Conservation (phyloP, 2,329 filamentous ascomycete genomes). For the Colletotrichum tabaci region DNA sequence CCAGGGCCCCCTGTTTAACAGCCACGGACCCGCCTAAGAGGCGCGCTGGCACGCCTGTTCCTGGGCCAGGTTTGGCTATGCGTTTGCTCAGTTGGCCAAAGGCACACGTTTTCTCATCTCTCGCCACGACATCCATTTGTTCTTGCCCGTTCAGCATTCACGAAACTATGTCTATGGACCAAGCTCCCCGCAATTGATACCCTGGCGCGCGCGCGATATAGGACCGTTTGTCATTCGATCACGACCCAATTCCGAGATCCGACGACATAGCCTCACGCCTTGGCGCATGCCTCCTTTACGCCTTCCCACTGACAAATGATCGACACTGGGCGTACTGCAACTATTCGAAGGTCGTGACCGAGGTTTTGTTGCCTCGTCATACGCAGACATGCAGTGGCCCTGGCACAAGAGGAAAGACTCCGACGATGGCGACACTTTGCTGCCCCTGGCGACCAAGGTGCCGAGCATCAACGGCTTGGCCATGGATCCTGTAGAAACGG, state of each 20-base stretch:
- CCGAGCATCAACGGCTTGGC: conserved; percentile 51
- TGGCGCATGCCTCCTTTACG: conserved; percentile 41
- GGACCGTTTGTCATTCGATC: conserved; percentile 26
- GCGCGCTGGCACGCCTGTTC: conserved; percentile 33
- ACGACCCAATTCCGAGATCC: conserved; percentile 16
- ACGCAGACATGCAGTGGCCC: conserved; percentile 54
- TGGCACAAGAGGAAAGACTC: conserved; percentile 53
- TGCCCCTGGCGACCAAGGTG: conserved; percentile 51
- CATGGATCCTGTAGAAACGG: conserved; percentile 47
- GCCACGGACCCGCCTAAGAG: conserved; percentile 35
- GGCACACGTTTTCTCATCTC: conserved; percentile 41
- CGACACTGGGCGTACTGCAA: conserved; percentile 23
- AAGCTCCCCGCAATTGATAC: conserved; percentile 33
- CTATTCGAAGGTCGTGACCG: conserved; percentile 39
- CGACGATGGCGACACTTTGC: conserved; percentile 50
- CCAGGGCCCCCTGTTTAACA: conserved; percentile 32
- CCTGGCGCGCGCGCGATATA: conserved; percentile 18
- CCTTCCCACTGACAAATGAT: conserved; percentile 36
- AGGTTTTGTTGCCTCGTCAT: conserved; percentile 32
- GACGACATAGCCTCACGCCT: conserved; percentile 26
- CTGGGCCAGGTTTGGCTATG: conserved; percentile 34
- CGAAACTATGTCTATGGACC: conserved; percentile 39
- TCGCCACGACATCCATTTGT: conserved; percentile 28
- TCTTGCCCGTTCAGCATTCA: conserved; percentile 14
- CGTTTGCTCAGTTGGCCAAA: conserved; percentile 38